Evolutionary conservation across 164 flowering plant genomes (phyloP), one percentile per base, ranked within the genome.

Genomic region (Aristolochia contorta): DNA sequence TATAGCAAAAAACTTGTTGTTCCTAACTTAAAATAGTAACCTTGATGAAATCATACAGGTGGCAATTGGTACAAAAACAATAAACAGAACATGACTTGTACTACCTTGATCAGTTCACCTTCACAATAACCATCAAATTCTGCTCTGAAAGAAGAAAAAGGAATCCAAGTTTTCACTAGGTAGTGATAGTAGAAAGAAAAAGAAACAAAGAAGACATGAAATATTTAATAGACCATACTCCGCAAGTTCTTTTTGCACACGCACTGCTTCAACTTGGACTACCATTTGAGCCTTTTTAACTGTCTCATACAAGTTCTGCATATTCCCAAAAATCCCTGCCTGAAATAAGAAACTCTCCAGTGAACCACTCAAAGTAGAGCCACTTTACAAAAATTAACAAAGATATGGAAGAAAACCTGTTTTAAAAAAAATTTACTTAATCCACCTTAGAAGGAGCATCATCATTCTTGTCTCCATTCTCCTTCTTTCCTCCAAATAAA

Each of bases 101-200:
- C 59, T 77, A 87, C 96, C 88, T 87, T 91, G 61, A 87, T 75
- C 41, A 91, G 82, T 71, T 91, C 97, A 25, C 86, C 96, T 72
- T 91, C 89, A 77, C 97, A 91, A 60, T 91, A 91, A 61, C 97
- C 97, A 79, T 91, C 97, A 80, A 91, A 91, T 65, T 92, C 96
- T 47, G 93, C 84, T 62, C 98, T 92, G 87, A 58, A 72, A 43
- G 66, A 60, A 37, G 41, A 68, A 33, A 70, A 71, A 41, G 55
- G 64, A 30, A 54, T n/a, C 25, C 51, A 58, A 4, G 63, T 25
- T 52, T 45, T 23, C 18, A 23, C 18, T 52, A 64, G 46, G 47
- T 6, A 47, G 18, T 56, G 4, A n/a, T 0, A 50, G 16, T 10
- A 47, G 12, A 15, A 63, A 10, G 32, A 49, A 58, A 4, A 19